Percentiles rank a stretch among this genome's conserved stretches.
phyloP scores from a whole-genome alignment of 2,329 filamentous ascomycete species.

The Xylariomycetidae sp. region DNA sequence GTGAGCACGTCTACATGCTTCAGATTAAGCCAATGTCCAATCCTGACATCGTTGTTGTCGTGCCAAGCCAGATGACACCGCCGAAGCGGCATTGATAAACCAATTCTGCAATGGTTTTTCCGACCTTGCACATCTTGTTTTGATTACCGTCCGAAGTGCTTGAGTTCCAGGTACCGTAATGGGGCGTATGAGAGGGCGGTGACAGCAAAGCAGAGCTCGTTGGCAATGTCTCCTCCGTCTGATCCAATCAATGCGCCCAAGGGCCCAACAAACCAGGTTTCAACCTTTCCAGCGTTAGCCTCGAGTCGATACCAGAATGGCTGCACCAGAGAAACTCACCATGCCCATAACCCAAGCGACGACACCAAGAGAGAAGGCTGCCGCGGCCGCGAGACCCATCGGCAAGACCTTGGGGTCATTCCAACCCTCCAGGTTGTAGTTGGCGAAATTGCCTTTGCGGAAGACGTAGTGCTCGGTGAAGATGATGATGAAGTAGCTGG shows the following conservation, averaged over 20 bases:
- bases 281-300: no score
- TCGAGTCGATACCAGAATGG: no score
- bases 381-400: slow-evolving; percentile 34
- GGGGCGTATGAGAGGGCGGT: slow-evolving; percentile 20
- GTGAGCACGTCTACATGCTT: no score
- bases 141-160: not conserved
- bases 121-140: no score
- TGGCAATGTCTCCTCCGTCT: slow-evolving; percentile 43
- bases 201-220: slow-evolving; percentile 45
- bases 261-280: slow-evolving; percentile 48
- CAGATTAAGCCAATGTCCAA: no score
- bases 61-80: no score
- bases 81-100: no score
- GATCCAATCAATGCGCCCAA: slow-evolving; percentile 37
- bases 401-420: slow-evolving; percentile 37
- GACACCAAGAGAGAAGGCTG: slow-evolving; percentile 38
- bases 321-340: no score
- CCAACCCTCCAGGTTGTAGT: slow-evolving; percentile 45
- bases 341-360: slow-evolving; percentile 47
- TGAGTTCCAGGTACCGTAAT: not conserved
- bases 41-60: no score
- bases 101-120: no score
- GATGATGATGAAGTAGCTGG: slow-evolving; percentile 41
- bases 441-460: slow-evolving; percentile 33
- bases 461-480: slow-evolving; percentile 43